Conservation (phyloP, 495 filamentous ascomycete genomes). For the Xylaria grammica region DNA sequence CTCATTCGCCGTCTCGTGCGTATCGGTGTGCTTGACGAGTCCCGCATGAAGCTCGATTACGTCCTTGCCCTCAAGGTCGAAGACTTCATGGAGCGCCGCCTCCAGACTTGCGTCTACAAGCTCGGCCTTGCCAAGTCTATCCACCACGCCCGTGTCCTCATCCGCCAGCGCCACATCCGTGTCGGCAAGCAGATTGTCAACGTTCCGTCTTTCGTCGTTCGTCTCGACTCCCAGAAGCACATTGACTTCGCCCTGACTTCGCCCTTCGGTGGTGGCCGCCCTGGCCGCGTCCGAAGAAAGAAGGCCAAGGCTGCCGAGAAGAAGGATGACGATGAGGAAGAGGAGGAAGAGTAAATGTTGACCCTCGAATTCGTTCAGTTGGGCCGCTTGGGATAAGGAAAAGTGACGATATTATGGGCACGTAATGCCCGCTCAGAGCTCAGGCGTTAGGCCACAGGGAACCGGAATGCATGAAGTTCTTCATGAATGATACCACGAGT, state of each 20-base stretch:
- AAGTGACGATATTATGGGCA: slow-evolving; percentile 41
- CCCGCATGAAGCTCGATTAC: slow-evolving; percentile 99
- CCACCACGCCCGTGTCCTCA: slow-evolving; percentile 99
- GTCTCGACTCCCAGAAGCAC: slow-evolving; percentile 99
- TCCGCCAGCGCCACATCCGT: slow-evolving; percentile 98
- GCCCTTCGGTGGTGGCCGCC: slow-evolving; percentile 95
- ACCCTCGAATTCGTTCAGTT: slow-evolving; percentile 35
- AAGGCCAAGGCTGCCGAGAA: slow-evolving; percentile 95
- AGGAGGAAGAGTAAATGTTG: slow-evolving; percentile 77
- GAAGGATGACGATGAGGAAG: slow-evolving; percentile 82
- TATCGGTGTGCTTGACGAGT: slow-evolving; percentile 99
- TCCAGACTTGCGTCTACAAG: slow-evolving; percentile 99
- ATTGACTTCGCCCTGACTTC: slow-evolving; percentile 98
- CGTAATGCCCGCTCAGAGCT: slow-evolving; percentile 34
- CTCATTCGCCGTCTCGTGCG: slow-evolving; percentile 99
- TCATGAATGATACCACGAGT: slow-evolving; percentile 36
- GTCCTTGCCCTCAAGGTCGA: slow-evolving; percentile 96
- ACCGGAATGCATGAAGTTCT: slow-evolving; percentile 44
- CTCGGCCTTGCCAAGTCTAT: slow-evolving; percentile 99
- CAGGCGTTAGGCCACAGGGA: slow-evolving; percentile 45
- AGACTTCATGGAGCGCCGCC: slow-evolving; percentile 99
- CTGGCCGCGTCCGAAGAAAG: slow-evolving; percentile 97
- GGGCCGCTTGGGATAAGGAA: slow-evolving; percentile 46
- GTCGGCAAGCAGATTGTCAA: slow-evolving; percentile 99
- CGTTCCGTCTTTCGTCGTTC: slow-evolving; percentile 98